phyloP scores from a whole-genome alignment of 108 stramenopile species.

The Fragilaria radians region DNA sequence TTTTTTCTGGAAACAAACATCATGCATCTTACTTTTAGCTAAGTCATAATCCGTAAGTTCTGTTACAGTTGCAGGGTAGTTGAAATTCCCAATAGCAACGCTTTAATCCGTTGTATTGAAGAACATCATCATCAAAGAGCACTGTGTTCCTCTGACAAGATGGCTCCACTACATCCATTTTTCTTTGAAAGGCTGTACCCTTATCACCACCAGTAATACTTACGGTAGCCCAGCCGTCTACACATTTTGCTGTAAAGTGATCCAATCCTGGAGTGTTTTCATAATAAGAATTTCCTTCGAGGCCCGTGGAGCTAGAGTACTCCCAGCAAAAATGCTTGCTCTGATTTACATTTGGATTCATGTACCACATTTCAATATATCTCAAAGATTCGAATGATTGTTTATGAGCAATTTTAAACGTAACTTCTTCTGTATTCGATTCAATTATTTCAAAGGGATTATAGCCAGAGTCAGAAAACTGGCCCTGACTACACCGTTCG shows the following conservation, averaged over 20 bases:
- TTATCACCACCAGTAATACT: neutral
- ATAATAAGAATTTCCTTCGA: neutral
- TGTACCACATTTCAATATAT: neutral
- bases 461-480: neutral
- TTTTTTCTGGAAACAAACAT: too few species aligned
- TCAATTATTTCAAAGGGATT: neutral
- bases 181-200: neutral
- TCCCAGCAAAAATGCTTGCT: neutral
- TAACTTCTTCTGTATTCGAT: neutral
- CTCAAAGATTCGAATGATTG: neutral
- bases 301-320: neutral
- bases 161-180: neutral
- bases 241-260: neutral
- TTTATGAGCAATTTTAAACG: neutral
- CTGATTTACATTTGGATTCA: neutral
- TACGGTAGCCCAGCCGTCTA: neutral
- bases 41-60: too few species aligned
- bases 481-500: neutral
- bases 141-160: neutral
- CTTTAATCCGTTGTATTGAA: neutral
- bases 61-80: neutral
- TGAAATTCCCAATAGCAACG: conserved; percentile 6
- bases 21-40: too few species aligned
- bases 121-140: neutral
- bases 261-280: neutral